phyloP scores from a whole-genome alignment of 116 monocot genomes.

The Iris pallida region DNA sequence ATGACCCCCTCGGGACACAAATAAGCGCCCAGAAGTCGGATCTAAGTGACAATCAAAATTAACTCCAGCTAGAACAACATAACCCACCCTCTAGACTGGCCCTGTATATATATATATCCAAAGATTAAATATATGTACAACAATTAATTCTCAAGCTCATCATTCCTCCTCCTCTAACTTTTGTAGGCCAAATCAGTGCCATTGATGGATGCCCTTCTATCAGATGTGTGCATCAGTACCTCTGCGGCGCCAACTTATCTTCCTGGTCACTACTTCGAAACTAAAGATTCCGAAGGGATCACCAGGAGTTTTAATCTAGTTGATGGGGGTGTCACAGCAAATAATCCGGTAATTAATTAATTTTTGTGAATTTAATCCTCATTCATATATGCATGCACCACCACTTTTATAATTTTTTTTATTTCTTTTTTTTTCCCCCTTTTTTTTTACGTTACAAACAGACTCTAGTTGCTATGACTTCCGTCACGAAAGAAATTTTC shows the following conservation, averaged over 20 bases:
- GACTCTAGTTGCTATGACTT: conserved; percentile 29
- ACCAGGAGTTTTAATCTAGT: conserved; percentile 19
- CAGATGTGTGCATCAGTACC: conserved; percentile 46
- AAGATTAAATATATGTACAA: too few relatives aligned
- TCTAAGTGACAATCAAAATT: too few relatives aligned
- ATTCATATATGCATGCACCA: too few relatives aligned
- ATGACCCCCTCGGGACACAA: too few relatives aligned
- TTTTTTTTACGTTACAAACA: not conserved
- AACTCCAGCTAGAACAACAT: too few relatives aligned
- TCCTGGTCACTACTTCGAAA: conserved; percentile 46
- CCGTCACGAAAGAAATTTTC: conserved; percentile 24
- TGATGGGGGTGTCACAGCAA: conserved; percentile 26
- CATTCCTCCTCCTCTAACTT: too few relatives aligned
- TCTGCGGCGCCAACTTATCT: conserved; percentile 55
- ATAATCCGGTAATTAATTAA: conserved; percentile 16
- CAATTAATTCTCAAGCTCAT: too few relatives aligned
- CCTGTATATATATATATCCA: too few relatives aligned
- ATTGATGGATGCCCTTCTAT: not conserved
- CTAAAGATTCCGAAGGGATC: conserved; percentile 12
- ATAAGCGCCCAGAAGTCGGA: too few relatives aligned
- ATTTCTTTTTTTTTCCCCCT: not conserved
- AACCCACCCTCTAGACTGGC: too few relatives aligned
- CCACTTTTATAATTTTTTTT: too few relatives aligned
- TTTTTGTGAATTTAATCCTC: too few relatives aligned
- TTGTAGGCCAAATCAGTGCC: conserved; percentile 15